These are phyloP conservation scores for Fraxinus quadrangulata DNA, from an alignment of 257 asterid genomes.

Conservation along the genomic window DNA sequence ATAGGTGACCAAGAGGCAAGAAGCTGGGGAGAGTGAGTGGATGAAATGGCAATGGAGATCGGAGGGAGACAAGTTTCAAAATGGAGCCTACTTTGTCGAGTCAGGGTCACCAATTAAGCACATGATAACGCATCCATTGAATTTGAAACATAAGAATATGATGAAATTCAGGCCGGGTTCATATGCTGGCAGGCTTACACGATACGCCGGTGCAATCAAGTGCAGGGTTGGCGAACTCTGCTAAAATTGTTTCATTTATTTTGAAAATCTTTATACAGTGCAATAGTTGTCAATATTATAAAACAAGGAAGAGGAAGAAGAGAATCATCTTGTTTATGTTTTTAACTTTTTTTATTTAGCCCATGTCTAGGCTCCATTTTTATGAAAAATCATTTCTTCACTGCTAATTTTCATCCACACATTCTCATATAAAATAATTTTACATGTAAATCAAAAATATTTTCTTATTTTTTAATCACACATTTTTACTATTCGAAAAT, in stretches of 20 bases:
- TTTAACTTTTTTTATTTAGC: background rate
- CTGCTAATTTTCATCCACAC: too few species aligned
- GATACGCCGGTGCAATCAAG: conserved; percentile 49
- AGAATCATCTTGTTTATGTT: background rate
- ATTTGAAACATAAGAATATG: conserved; percentile 15
- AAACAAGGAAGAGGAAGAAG: background rate
- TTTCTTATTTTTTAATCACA: too few species aligned
- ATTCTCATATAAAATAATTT: too few species aligned
- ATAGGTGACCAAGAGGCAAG: conserved; percentile 59
- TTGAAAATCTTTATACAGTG: background rate
- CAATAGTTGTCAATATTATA: background rate
- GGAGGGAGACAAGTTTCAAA: conserved; percentile 50
- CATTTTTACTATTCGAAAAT: too few species aligned
- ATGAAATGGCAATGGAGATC: conserved; percentile 66
- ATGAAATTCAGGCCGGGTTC: conserved; percentile 54
- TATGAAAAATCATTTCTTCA: too few species aligned
- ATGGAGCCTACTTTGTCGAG: conserved; percentile 53
- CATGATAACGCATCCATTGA: conserved; percentile 20
- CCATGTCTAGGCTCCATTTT: too few species aligned
- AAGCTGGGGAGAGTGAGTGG: conserved; percentile 45
- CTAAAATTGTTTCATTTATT: conserved; percentile 14
- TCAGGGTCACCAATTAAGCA: conserved; percentile 48
- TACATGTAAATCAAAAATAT: too few species aligned
- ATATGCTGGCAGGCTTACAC: conserved; percentile 50
- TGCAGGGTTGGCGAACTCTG: conserved; percentile 39